Evolutionary conservation across 2,329 filamentous ascomycete genomes (phyloP).

Genomic region (Calonectria ilicicola): DNA sequence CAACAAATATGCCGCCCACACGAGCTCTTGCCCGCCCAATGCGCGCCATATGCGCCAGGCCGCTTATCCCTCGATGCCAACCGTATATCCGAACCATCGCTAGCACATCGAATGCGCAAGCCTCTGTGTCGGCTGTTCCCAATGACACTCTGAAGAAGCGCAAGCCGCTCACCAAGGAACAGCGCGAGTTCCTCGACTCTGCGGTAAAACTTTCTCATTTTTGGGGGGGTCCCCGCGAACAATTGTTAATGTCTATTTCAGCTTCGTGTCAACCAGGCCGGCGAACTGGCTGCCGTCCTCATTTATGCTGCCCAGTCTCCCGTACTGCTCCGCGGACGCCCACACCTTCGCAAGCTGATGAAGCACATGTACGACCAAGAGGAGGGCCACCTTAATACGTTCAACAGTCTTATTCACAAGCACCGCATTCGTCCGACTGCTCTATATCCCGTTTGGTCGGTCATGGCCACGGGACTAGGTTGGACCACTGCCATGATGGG

Average conservation of each 20-base stretch:
- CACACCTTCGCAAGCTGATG: conserved; percentile 91
- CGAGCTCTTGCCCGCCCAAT: conserved; percentile 32
- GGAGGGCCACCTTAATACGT: conserved; percentile 85
- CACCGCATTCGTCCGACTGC: conserved; percentile 93
- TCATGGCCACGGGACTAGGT: conserved; percentile 82
- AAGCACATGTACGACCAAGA: conserved; percentile 99
- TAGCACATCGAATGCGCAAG: conserved; percentile 33
- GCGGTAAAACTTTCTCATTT: conserved; percentile 63
- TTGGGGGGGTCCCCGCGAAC: not conserved
- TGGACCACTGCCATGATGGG: conserved; percentile 93
- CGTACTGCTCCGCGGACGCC: conserved; percentile 81
- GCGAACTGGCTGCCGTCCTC: conserved; percentile 94
- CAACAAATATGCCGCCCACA: conserved; percentile 33
- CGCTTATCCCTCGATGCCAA: conserved; percentile 27
- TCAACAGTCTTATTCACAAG: conserved; percentile 84
- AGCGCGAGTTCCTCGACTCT: conserved; percentile 80
- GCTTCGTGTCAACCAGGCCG: conserved; percentile 96
- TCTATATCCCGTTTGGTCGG: conserved; percentile 91
- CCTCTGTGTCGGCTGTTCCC: conserved; percentile 31
- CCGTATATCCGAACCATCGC: conserved; percentile 36
- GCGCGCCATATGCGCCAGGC: conserved; percentile 28
- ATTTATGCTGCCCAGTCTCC: conserved; percentile 94
- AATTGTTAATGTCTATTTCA: conserved; percentile 45
- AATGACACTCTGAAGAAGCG: conserved; percentile 51
- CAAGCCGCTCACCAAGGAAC: conserved; percentile 75